Base-by-base conservation (phyloP, 306 rosid species). In the Rubus idaeus region DNA sequence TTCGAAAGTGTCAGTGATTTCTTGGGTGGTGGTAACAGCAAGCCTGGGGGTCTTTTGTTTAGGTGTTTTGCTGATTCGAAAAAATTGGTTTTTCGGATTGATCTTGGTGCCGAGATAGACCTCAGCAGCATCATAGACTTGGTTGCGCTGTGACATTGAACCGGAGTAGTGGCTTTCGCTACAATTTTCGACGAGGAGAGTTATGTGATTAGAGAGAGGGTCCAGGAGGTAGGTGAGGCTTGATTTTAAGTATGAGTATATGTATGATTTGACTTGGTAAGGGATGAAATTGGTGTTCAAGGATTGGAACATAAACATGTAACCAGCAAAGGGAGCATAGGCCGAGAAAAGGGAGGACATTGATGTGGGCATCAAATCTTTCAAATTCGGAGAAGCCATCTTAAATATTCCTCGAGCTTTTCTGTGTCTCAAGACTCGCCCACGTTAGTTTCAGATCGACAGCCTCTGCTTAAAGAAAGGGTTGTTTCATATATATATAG, bases 271-370 rank as follows among this genome's bases (percentile, higher is more conserved):
- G 64, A 85, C 66, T 18, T 60, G 66, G 39, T 12, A 6, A 1
- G 88, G 88, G 3, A 85, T 45, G 73, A 81, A 40, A 3, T 81
- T 80, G 78, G 78, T 78, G 44, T 64, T 68, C 74, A 81, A 65
- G 39, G 88, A 81, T 10, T 85, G 83, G 39, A 81, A 44, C 64
- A 85, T 45, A 83, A 85, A 81, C 74, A 70, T 21, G 64, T 60
- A 47, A 50, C 77, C 85, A 5, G 85, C 79, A 14, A 81, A 53
- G 3, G 83, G 76, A 1, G 88, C 85, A 77, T 81, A 85, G 23
- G 81, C 83, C 12, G 85, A 78, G 85, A 85, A 85, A 41, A 75
- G 58, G 14, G 85, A 8, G 39, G 83, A 81, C 16, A 73, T 80
- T 6, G 77, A 26, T 7, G 80, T 7, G 8, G 83, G 78, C 53